A percentile compares a stretch with the other conserved stretches of the same genome.
Evolutionary conservation across 768 basidiomycete species (phyloP).

Genomic region (Mycena polygramma): DNA sequence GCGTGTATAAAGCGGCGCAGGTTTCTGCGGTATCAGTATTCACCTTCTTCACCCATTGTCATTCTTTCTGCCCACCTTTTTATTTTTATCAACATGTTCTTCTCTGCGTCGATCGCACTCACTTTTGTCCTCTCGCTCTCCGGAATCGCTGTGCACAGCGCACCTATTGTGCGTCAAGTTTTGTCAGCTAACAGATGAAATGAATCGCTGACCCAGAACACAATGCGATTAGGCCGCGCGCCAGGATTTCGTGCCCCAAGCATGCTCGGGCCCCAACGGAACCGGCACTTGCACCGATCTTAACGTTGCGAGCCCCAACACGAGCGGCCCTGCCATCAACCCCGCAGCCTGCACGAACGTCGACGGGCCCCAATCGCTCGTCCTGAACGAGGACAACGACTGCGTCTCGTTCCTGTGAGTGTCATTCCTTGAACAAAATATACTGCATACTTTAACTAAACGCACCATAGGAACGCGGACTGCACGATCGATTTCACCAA

Average conservation of each 20-base stretch:
- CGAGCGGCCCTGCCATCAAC: slow-evolving; percentile 1
- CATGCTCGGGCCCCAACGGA: slow-evolving; percentile 23
- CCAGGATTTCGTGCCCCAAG: slow-evolving; percentile 16
- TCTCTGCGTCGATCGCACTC: slow-evolving; percentile 36
- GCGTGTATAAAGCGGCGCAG: not conserved
- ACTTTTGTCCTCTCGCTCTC: slow-evolving; percentile 25
- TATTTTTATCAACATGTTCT: slow-evolving; percentile 33
- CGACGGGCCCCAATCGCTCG: slow-evolving; percentile 1
- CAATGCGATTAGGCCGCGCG: not conserved
- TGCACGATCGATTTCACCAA: slow-evolving; percentile 12
- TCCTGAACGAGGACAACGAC: slow-evolving; percentile 17
- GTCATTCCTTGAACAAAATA: too few species aligned
- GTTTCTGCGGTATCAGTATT: not conserved
- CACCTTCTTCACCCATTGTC: not conserved
- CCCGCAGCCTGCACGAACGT: slow-evolving; percentile 24
- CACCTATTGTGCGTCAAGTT: slow-evolving; percentile 24
- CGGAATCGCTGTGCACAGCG: slow-evolving; percentile 30
- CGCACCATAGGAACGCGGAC: not conserved
- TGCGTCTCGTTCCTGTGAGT: slow-evolving; percentile 5
- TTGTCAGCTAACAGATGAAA: too few species aligned
- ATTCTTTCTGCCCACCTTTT: slow-evolving; percentile 13
- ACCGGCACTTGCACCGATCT: slow-evolving; percentile 15
- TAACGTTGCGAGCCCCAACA: slow-evolving; percentile 16
- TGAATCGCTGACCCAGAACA: not conserved
- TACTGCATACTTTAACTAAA: too few species aligned